Base-by-base conservation (phyloP, 495 filamentous ascomycete genomes). In the Penicillium psychrofluorescens region DNA sequence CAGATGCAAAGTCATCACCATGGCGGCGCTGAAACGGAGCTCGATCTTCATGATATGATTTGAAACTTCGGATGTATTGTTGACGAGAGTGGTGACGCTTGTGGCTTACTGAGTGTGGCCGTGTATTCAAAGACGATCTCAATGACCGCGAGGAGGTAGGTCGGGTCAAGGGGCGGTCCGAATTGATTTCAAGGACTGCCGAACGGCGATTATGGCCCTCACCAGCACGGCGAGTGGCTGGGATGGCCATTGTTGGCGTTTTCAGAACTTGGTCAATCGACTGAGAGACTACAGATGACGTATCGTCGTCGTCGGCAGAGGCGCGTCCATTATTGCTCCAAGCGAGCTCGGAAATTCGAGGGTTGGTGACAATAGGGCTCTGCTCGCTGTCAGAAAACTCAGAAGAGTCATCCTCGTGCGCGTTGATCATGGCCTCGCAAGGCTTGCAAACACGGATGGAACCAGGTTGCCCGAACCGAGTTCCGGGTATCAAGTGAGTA, bases 141-240 rank as follows among this genome's bases (percentile, higher is more conserved):
- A 96, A 63, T n/a, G 94, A 99, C 51, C 91, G 78, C 5, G 90
- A 91, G 6, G 94, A 99, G 41, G 83, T 85, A 36, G 94, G 94
- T 22, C 94, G 75, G 48, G 82, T 79, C 28, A 92, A 75, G 28
- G 80, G 75, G 35, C 77, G 71, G 43, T 85, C 79, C 13, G 83
- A 76, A 43, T 83, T 89, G 48, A 97, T 92, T 59, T 97, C 94
- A 15, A 97, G 71, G n/a, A 97, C 76, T 14, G 88, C 83, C 13
- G 91, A 95, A 29, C 88, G 78, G 22, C 85, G 77, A 59, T 91
- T 92, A 38, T 81, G 76, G 6, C 86, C 86, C 39, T 87, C 85
- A 0, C 86, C 85, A 44, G 88, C 81, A 45, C 86, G 84, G 32
- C 91, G 77, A 14, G 89, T 90, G 27, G 87, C 88, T 35, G 88